phyloP scores from a whole-genome alignment of 2,329 filamentous ascomycete genomes.

The Apiospora koreana region DNA sequence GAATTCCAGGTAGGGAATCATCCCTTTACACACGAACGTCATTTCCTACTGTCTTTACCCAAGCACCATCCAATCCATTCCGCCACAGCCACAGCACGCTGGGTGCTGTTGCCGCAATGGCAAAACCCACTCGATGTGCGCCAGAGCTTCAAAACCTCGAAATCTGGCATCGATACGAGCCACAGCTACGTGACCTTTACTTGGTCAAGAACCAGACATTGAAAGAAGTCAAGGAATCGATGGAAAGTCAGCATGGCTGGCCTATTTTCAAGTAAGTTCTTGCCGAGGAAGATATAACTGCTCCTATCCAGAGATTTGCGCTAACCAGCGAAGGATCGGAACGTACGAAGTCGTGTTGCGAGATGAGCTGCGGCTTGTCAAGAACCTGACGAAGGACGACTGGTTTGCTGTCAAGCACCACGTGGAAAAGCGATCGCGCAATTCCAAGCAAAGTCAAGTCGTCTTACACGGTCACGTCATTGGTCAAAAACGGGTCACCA shows the following conservation, averaged over 20 bases:
- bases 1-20: no score
- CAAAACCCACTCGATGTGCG: neutral
- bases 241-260: neutral
- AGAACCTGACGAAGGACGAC: neutral
- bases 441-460: neutral
- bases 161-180: neutral
- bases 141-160: neutral
- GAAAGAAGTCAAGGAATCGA: neutral
- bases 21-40: neutral
- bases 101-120: neutral
- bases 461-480: neutral
- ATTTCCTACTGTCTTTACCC: neutral
- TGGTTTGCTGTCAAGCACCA: neutral
- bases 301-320: neutral
- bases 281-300: no score
- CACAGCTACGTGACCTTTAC: neutral
- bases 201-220: neutral
- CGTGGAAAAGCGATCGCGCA: neutral
- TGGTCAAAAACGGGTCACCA: neutral
- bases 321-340: neutral
- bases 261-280: neutral
- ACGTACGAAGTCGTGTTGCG: neutral
- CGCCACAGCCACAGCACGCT: neutral
- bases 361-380: neutral
- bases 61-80: neutral